Evolutionary conservation across 805 yeast species (phyloP), one percentile per base, ranked within the genome.

Genomic region (Pichia eremophila): DNA sequence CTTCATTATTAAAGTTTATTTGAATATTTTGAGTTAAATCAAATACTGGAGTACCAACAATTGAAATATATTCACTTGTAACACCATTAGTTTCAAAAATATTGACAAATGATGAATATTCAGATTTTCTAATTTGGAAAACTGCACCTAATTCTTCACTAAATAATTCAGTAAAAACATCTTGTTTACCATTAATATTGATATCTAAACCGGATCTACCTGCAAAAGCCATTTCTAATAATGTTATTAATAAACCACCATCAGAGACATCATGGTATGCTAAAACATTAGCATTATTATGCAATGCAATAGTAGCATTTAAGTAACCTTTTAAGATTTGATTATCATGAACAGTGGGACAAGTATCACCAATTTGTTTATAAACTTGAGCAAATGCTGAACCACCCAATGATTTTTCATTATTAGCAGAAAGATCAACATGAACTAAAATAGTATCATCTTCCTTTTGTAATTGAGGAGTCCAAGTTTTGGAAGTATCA

Each of bases 261-360:
- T 93, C 99, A 22, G 96, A 86, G 60, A 91, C 75, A 66, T 93
- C 99, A 63, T 93, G 99, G 70, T 93, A 93, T 5, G 97, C 85
- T 61, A 82, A 73, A 14, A 93, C 90, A 44, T 77, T 73, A 40
- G 75, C 69, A 35, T 63, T 54, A 57, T 77, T 73, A 63, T 93
- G 99, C 59, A 93, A 73, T n/a, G 70, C 74, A 50, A 83, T 72
- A 51, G 87, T 68, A 14, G 95, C 72, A 43, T 74, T 70, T 61
- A 93, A 73, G 70, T 89, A 85, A 19, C 77, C 70, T 69, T 83
- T 85, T 58, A 93, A 73, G 3, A 78, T 51, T 35, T 63, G 54
- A 57, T 80, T 69, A 52, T 83, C 81, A 63, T 83, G 87, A 41
- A 91, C 97, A 44, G 83, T 81, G 57, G 98, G 98, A 29, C 85